phyloP scores from a whole-genome alignment of 2,329 filamentous ascomycete species.

The Sporothrix variecibatus region DNA sequence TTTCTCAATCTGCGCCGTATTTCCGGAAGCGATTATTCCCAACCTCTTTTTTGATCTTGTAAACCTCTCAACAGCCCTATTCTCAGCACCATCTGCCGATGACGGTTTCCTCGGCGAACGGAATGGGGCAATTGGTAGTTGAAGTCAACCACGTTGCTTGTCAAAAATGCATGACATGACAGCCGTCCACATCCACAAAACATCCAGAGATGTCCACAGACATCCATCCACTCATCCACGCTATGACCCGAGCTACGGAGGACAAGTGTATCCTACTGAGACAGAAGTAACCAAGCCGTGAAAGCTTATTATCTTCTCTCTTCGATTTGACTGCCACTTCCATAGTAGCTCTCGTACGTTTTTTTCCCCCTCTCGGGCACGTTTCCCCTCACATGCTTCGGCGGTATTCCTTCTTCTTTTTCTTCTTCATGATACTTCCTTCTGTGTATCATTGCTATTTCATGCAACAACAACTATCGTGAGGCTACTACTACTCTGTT shows the following conservation, averaged over 20 bases:
- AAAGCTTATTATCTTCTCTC: background rate
- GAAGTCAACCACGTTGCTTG: background rate
- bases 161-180: background rate
- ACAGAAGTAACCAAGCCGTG: background rate
- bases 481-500: background rate
- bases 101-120: background rate
- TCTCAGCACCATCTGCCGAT: background rate
- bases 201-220: no score
- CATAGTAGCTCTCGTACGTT: background rate
- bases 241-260: constrained; percentile 1
- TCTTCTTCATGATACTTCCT: background rate
- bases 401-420: background rate
- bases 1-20: background rate
- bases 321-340: background rate
- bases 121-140: background rate
- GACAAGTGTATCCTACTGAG: background rate
- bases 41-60: background rate
- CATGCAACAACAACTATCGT: background rate
- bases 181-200: background rate
- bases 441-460: background rate
- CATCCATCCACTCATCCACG: background rate
- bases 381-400: background rate
- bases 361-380: background rate
- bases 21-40: background rate
- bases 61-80: background rate